Conservation (phyloP, 2,329 filamentous ascomycete genomes). For the Thermothelomyces thermophilus region DNA sequence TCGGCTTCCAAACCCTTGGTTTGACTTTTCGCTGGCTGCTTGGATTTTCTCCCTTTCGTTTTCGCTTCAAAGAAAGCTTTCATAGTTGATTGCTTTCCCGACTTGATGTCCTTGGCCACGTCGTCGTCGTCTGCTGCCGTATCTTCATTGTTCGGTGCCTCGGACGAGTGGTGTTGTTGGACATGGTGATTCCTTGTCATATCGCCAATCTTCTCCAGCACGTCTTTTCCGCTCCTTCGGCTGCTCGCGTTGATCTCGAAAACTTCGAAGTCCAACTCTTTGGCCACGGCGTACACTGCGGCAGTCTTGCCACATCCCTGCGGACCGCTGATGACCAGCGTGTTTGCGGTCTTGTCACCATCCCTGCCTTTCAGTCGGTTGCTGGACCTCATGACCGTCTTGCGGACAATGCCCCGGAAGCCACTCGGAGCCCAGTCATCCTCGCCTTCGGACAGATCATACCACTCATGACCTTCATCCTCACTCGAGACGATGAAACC, state of each 20-base stretch:
- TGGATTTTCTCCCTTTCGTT: conserved; percentile 21
- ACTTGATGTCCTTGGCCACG: conserved; percentile 52
- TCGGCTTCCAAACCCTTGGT: conserved; percentile 15
- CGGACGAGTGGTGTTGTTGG: conserved; percentile 38
- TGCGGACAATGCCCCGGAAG: conserved; percentile 37
- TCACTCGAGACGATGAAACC: conserved; percentile 75
- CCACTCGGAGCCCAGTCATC: conserved; percentile 38
- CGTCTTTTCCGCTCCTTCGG: conserved; percentile 79
- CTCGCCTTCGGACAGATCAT: conserved; percentile 60
- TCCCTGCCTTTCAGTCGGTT: conserved; percentile 37
- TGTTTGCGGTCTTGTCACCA: conserved; percentile 55
- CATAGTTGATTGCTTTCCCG: conserved; percentile 71
- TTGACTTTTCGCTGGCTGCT: conserved; percentile 30
- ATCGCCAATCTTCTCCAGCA: conserved; percentile 86
- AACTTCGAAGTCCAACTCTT: conserved; percentile 84
- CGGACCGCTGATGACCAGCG: conserved; percentile 82
- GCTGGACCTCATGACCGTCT: conserved; percentile 47
- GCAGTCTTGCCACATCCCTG: conserved; percentile 91
- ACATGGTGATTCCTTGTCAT: conserved; percentile 97
- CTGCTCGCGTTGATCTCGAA: conserved; percentile 89
- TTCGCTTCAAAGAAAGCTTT: conserved; percentile 70
- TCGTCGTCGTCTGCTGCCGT: conserved; percentile 41
- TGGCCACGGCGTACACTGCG: conserved; percentile 83
- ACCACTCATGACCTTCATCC: conserved; percentile 64
- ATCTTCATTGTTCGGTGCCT: conserved; percentile 26